phyloP scores from a whole-genome alignment of 2,329 filamentous ascomycete species.

The Sarocladium strictum region DNA sequence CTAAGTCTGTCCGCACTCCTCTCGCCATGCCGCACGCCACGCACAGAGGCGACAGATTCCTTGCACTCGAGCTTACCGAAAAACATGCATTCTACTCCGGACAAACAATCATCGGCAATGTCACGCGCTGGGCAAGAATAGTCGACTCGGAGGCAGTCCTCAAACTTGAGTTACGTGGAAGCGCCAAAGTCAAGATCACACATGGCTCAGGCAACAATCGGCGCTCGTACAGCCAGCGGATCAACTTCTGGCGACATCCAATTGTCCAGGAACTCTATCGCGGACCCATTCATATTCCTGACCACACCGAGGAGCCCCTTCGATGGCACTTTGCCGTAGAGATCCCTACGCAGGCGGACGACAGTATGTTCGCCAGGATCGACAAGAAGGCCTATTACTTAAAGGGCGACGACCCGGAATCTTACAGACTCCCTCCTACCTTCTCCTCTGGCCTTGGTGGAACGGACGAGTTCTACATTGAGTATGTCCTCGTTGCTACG shows the following conservation, averaged over 20 bases:
- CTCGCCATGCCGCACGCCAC: neutral
- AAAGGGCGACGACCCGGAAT: slow-evolving; percentile 6
- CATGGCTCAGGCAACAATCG: slow-evolving; percentile 9
- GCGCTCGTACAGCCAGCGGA: slow-evolving; percentile 15
- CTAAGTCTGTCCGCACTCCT: too few species aligned
- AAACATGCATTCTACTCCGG: slow-evolving; percentile 10
- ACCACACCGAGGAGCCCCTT: neutral
- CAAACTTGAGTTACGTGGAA: slow-evolving; percentile 15
- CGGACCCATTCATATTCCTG: slow-evolving; percentile 15
- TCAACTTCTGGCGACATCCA: slow-evolving; percentile 13
- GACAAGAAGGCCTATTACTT: neutral
- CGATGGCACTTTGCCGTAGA: slow-evolving; percentile 19
- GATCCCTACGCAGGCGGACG: slow-evolving; percentile 13
- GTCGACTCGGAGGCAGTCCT: slow-evolving; percentile 15
- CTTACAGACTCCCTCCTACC: slow-evolving; percentile 13
- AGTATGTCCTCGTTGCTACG: slow-evolving; percentile 25
- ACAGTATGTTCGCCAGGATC: neutral
- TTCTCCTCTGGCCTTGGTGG: slow-evolving; percentile 9
- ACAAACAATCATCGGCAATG: slow-evolving; percentile 15
- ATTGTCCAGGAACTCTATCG: slow-evolving; percentile 12
- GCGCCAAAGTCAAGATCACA: slow-evolving; percentile 17
- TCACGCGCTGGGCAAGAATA: slow-evolving; percentile 13
- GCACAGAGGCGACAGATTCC: neutral
- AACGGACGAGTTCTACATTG: slow-evolving; percentile 20
- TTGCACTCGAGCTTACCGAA: neutral